Evolutionary conservation across 1,284 basidiomycete genomes (phyloP), one percentile per base, ranked within the genome.

Genomic region (Waitea zeae): DNA sequence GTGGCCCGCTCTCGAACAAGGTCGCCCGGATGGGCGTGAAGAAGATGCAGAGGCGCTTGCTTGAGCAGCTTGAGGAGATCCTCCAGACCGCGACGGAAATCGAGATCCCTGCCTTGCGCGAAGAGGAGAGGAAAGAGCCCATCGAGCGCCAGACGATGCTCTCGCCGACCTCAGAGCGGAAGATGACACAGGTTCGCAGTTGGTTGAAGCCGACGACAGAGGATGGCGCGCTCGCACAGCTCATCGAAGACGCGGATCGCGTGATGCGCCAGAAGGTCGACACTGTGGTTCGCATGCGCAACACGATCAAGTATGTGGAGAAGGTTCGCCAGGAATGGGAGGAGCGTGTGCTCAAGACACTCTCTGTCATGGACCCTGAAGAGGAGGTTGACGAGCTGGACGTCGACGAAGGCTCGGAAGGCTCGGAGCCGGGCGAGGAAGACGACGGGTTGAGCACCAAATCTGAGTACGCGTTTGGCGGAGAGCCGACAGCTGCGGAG

Each of bases 311-410:
- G 40, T 98, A 98, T 54, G 81, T 89, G 22, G 95, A 98, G 59
- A 95, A 95, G 58, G 86, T 96, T 17, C 78, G 95, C 54, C 80
- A 83, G 46, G 95, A 98, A 54, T 98, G 93, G 90, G 84, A 97
- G 52, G 83, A 86, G 51, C 77, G 75, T 46, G 82, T 96, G 18
- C 80, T 67, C 37, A 61, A 66, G 44, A 62, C 69, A 30, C 54
- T 96, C 28, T 71, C 67, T 2, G 66, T 66, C 19, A 58, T 67
- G 28, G 67, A 72, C 3, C n/a, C n/a, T n/a, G n/a, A n/a, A n/a
- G n/a, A n/a, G n/a, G 73, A 73, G 26, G 49, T 48, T 13, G 62
- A 58, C 29, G 56, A 61, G 5, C 59, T 62, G 11, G 54, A 53
- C 24, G 59, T 49, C 20, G 51, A 48, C 5, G 54, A 54, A 11